Evolutionary conservation across 805 yeast species (phyloP), one percentile per base, ranked within the genome.

Genomic region (Metschnikowia cubensis): DNA sequence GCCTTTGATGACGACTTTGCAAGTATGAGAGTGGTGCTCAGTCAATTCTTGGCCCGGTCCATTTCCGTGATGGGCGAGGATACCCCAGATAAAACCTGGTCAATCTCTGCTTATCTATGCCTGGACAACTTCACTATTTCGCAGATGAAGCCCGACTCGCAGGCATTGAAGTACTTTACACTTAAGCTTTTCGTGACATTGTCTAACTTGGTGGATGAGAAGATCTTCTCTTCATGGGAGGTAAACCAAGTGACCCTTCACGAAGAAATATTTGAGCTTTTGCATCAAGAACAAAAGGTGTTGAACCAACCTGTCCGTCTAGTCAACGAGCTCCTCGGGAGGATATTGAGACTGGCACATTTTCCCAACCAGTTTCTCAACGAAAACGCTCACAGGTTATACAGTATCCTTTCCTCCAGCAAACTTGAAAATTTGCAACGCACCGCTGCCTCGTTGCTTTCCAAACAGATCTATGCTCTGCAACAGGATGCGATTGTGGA

Each of bases 401-500:
- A 75, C 42, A 52, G 58, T 2, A 62, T 75, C 18, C 62, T 71
- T 45, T 34, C 53, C 8, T 25, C 54, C 58, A 39, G 59, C 45
- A 42, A 66, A 54, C 32, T 55, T 33, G 29, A 60, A 53, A 36
- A 48, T 47, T 22, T 78, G 18, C 81, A 79, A 61, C 70, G 84
- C 58, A 60, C 79, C 4, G 67, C 75, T 4, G 68, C 74, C 3
- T 50, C 54, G 1, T 55, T 80, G 14, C 64, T 85, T 43, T 65
- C 64, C 20, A 59, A 54, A 10, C 42, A 77, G 18, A 75, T 85
- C 34, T 61, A 72, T 4, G 64, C 63, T 14, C 66, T 63, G 31
- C 91, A 85, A 58, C 83, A 83, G 57, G 81, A 79, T 18, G 61
- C 76, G 33, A 85, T 84, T 2, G 75, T 86, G 45, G 89, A 85